These are phyloP conservation scores for Rostrohypoxylon terebratum DNA, from an alignment of 495 filamentous ascomycete genomes.

Conservation along the genomic window DNA sequence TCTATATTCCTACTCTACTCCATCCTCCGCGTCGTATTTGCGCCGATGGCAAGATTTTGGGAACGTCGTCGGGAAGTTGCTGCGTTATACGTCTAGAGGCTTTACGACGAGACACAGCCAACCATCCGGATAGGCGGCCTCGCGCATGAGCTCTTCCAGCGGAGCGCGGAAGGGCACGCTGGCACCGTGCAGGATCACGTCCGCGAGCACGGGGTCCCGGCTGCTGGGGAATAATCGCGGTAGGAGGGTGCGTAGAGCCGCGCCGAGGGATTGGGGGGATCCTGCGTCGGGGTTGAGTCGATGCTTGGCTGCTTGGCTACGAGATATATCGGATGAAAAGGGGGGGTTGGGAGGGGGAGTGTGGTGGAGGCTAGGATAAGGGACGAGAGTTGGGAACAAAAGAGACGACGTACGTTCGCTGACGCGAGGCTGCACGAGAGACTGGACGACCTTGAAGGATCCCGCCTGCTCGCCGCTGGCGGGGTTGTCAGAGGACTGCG, in stretches of 20 bases:
- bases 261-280: conserved; percentile 78
- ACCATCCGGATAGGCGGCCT: conserved; percentile 88
- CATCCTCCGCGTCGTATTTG: background rate
- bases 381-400: too few relatives aligned
- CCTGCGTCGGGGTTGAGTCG: conserved; percentile 32
- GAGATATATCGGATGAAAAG: background rate
- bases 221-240: conserved; percentile 90
- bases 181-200: conserved; percentile 87
- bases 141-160: conserved; percentile 85
- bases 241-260: conserved; percentile 78
- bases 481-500: conserved; percentile 67
- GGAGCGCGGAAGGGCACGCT: conserved; percentile 83
- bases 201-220: conserved; percentile 87
- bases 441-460: conserved; percentile 77
- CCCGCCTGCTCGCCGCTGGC: conserved; percentile 53
- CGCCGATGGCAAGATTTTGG: background rate
- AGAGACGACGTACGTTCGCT: conserved; percentile 53
- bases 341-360: background rate
- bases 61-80: background rate
- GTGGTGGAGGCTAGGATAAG: background rate
- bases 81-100: conserved; percentile 46
- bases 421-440: conserved; percentile 65
- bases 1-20: background rate
- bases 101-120: conserved; percentile 88
- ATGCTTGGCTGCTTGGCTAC: background rate